Conservation (phyloP, 164 flowering plant species). For the Sextonia rubra region DNA sequence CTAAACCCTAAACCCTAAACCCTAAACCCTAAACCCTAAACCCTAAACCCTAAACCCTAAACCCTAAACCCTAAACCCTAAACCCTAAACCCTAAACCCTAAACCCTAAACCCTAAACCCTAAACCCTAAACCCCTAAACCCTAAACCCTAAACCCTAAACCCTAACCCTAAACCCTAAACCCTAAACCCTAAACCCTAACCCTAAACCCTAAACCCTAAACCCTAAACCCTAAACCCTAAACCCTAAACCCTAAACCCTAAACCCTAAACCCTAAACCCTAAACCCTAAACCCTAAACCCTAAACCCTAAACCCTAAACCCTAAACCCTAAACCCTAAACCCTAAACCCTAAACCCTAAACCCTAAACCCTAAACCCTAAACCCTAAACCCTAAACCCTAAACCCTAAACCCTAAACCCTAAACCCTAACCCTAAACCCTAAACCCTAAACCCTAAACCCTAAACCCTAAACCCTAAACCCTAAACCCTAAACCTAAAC, state of each 20-base stretch:
- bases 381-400: constrained; percentile 20
- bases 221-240: constrained; percentile 15
- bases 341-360: constrained; percentile 11
- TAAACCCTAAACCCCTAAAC: constrained; percentile 19
- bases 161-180: constrained; percentile 15
- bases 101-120: constrained; percentile 6
- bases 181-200: constrained; percentile 16
- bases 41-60: constrained; percentile 18
- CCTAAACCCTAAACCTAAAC: constrained; percentile 4
- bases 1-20: constrained; percentile 17
- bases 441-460: constrained; percentile 20
- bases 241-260: constrained; percentile 18
- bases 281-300: constrained; percentile 18
- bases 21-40: constrained; percentile 17
- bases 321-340: neutral
- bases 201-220: constrained; percentile 12
- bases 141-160: constrained; percentile 14
- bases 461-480: constrained; percentile 15
- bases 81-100: constrained; percentile 9
- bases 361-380: constrained; percentile 19
- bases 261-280: constrained; percentile 18
- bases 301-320: constrained; percentile 18
- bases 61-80: constrained; percentile 13
- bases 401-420: constrained; percentile 24
- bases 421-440: constrained; percentile 22